Conservation (phyloP, 768 basidiomycete species). For the Lactarius akahatsu region DNA sequence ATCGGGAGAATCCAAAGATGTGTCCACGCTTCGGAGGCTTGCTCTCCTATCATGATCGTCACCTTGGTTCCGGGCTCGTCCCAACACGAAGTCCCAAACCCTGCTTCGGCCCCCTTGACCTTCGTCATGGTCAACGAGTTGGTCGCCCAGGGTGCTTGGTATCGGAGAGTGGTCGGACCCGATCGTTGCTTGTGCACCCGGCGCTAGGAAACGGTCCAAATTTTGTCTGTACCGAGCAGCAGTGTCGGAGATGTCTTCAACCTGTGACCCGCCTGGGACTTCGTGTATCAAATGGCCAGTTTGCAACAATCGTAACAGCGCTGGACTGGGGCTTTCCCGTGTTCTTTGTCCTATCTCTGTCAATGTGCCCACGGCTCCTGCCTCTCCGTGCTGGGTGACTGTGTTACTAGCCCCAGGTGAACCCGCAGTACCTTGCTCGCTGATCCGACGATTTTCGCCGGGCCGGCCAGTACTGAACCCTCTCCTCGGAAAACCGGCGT, state of each 20-base stretch:
- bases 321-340: background rate
- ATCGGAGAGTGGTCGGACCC: background rate
- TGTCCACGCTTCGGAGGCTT: background rate
- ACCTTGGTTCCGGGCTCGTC: background rate
- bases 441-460: background rate
- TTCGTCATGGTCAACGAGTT: background rate
- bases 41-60: background rate
- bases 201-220: background rate
- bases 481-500: background rate
- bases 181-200: background rate
- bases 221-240: background rate
- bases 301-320: background rate
- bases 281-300: background rate
- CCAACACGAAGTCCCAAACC: background rate
- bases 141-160: background rate
- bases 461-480: too few species aligned
- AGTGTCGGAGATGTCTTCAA: background rate
- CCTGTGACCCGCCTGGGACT: background rate
- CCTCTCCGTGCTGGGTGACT: background rate
- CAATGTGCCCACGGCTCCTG: background rate
- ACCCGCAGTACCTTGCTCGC: background rate
- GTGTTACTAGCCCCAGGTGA: background rate
- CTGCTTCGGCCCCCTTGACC: background rate
- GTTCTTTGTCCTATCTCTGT: background rate
- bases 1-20: conserved; percentile 4